Base-by-base conservation (phyloP, 2,329 filamentous ascomycete species). In the Venturia oleaginea region DNA sequence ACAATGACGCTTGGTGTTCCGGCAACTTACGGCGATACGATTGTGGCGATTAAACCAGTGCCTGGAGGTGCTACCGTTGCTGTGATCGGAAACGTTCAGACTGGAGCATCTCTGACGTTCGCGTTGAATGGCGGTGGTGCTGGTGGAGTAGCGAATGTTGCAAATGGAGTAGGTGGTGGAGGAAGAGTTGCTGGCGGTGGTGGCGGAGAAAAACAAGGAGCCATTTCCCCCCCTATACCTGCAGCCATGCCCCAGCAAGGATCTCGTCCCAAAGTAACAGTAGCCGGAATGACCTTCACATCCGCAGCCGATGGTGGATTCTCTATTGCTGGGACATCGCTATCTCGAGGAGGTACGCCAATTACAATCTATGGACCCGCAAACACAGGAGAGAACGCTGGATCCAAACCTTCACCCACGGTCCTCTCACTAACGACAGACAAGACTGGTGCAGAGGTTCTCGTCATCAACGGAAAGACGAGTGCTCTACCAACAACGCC, bases 381-480 rank as follows among this genome's bases (percentile, higher is more conserved):
- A 19, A 11, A 11, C 51, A 27, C 27, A n/a, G 51, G 2, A 27
- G 24, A 27, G 30, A 34, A n/a, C 15, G 3, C 55, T 46, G 19
- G 3, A 40, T 10, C 38, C 13, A 30, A 5, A 40, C n/a, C 57
- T 7, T 60, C 57, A 38, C 22, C 57, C 15, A 62, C 40, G 3
- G 60, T 62, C n/a, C 43, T 62, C 5, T 24, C 34, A 10, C 24
- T 62, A 11, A 54, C 30, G 15, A 62, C 60, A 13, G n/a, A 62
- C 24, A 13, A 40, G n/a, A 27, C 5, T 15, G 60, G 60, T 2
- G 42, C 8, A 15, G 22, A 34, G 27, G 43, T 62, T 5, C 2
- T 62, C 5, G 60, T 62, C n/a, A 17, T 51, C 22, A 62, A 62
- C 30, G 60, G 60, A 10, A 19, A 19, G 19, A 48, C 34, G 8